Evolutionary conservation across 2,329 filamentous ascomycete genomes (phyloP).

Genomic region (Lasiodiplodia hormozganensis): DNA sequence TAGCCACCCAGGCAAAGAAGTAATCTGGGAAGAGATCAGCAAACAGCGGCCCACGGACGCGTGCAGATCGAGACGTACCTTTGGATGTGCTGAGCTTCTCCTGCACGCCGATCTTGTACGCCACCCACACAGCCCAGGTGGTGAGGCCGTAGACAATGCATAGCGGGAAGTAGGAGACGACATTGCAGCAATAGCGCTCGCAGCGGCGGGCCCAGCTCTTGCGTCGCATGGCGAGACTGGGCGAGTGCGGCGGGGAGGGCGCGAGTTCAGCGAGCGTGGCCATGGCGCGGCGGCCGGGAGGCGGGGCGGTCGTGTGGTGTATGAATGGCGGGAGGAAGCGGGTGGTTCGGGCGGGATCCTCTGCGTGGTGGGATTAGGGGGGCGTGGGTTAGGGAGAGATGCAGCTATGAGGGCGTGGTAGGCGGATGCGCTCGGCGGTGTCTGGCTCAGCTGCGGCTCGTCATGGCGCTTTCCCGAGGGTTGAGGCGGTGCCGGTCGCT

Average conservation of each 20-base stretch:
- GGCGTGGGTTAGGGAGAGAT: slow-evolving; percentile 8
- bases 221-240: slow-evolving; percentile 47
- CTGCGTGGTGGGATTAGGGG: not conserved
- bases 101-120: slow-evolving; percentile 71
- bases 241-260: slow-evolving; percentile 48
- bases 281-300: slow-evolving; percentile 35
- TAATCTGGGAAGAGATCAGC: slow-evolving; percentile 39
- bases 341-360: not conserved
- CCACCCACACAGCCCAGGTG: slow-evolving; percentile 93
- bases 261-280: slow-evolving; percentile 45
- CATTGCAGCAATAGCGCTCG: slow-evolving; percentile 84
- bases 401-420: not conserved
- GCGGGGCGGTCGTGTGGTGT: not conserved
- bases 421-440: slow-evolving; percentile 7
- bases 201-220: slow-evolving; percentile 68
- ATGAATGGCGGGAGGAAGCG: slow-evolving; percentile 6
- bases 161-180: slow-evolving; percentile 84
- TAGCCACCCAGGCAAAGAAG: slow-evolving; percentile 66
- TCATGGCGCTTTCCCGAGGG: slow-evolving; percentile 8
- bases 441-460: slow-evolving; percentile 17
- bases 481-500: not conserved
- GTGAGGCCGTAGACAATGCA: slow-evolving; percentile 87
- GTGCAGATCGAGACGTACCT: slow-evolving; percentile 12
- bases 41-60: not conserved
- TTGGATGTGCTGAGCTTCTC: slow-evolving; percentile 11